Percentiles rank a stretch among this genome's conserved stretches.
Conservation (phyloP, 352 stramenopile genomes). For the Pythium coloratum region DNA sequence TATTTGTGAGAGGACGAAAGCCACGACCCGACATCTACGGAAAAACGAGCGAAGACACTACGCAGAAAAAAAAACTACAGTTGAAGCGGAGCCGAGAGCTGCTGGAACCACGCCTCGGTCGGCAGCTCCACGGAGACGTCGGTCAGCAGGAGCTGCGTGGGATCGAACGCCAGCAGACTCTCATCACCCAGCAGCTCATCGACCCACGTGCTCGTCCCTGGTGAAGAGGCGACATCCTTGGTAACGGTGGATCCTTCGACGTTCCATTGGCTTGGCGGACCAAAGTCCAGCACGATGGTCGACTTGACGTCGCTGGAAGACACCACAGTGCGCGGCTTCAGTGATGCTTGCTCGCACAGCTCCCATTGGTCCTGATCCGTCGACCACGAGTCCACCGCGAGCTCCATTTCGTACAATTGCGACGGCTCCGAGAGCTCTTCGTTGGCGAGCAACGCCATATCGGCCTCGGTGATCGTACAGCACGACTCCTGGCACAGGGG, state of each 20-base stretch:
- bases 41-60: not conserved
- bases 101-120: slow-evolving; percentile 17
- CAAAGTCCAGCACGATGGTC: slow-evolving; percentile 53
- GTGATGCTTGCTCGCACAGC: not conserved
- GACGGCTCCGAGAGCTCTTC: not conserved
- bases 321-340: not conserved
- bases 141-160: slow-evolving; percentile 1
- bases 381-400: not conserved
- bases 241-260: slow-evolving; percentile 23
- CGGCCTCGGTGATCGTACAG: not conserved
- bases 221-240: slow-evolving; percentile 24
- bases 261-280: slow-evolving; percentile 47
- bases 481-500: not conserved
- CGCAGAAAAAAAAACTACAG: not conserved
- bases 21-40: not conserved
- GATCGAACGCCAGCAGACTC: slow-evolving; percentile 20
- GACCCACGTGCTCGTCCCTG: slow-evolving; percentile 35
- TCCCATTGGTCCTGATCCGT: slow-evolving; percentile 6
- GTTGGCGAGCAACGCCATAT: not conserved
- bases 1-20: not conserved
- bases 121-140: slow-evolving; percentile 18
- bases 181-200: slow-evolving; percentile 50
- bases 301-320: not conserved
- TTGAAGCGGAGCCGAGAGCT: slow-evolving; percentile 16
- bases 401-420: not conserved